Evolutionary conservation across 2,329 filamentous ascomycete genomes (phyloP), one percentile per base, ranked within the genome.

Genomic region (Sporothrix luriei): DNA sequence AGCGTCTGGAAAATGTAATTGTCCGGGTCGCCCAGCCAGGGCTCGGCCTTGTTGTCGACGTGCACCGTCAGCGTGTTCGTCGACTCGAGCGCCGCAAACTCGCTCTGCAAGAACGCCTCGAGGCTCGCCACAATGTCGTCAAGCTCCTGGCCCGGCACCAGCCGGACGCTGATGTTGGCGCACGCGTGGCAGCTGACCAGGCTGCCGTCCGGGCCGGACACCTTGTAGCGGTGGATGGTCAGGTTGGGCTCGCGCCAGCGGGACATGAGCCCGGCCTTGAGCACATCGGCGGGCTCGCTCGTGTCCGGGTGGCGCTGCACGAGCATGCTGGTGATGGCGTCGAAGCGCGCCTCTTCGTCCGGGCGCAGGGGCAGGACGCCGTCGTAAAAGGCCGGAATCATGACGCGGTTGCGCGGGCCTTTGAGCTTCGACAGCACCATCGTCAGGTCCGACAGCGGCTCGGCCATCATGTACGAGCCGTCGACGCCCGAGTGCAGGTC

Each of bases 401-500:
- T 89, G 69, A 99, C 89, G 24, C 88, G 87, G 73, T 96, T 97
- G 62, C 91, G 88, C 0, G 85, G 86, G 0, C 92, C 93, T 68
- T 96, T 95, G 51, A 99, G 84, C 67, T 88, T 93, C 1, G 91
- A 88, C 5, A 99, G 84, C 0, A 98, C 83, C 72, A 91, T 85
- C 3, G 96, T 94, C 1, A 99, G 84, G 78, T 99, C 95, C 52
- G 96, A 97, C 10, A 98, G 83, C 0, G 94, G 92, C 77, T 99
- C 95, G 71, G 97, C 92, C 71, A 95, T 87, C 80, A 96, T 87
- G 72, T 91, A 89, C 71, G 93, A 97, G 51, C 95, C 95, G 76
- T 98, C 94, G n/a, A 99, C 94, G 75, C 95, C 95, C 72, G 93
- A 97, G 79, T 99, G 95, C 1, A 97, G 85, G 79, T 99, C 95